phyloP scores from a whole-genome alignment of 805 yeast genomes.

The Kodamaea fukazawae region DNA sequence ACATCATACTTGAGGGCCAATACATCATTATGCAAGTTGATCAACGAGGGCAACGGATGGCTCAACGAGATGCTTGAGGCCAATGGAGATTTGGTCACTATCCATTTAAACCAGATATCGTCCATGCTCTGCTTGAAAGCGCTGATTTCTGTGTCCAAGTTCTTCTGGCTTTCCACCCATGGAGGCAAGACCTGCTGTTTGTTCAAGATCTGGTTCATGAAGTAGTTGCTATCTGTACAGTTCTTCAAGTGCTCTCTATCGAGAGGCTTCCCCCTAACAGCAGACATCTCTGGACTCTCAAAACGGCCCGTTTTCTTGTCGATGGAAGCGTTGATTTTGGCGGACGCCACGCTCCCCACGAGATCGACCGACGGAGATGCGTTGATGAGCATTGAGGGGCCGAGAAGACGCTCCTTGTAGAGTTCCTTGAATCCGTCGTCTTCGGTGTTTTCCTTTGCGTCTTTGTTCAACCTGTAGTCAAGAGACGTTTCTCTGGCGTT shows the following conservation, averaged over 20 bases:
- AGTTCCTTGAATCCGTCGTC: conserved; percentile 54
- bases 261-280: conserved; percentile 59
- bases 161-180: conserved; percentile 80
- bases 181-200: conserved; percentile 82
- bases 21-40: conserved; percentile 1
- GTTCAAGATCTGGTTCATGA: conserved; percentile 71
- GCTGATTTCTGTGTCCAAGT: conserved; percentile 47
- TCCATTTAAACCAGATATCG: conserved; percentile 18
- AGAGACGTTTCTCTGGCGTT: conserved; percentile 63
- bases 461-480: conserved; percentile 57
- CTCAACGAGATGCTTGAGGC: conserved; percentile 2
- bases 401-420: conserved; percentile 62
- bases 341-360: conserved; percentile 69
- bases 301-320: conserved; percentile 72
- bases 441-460: conserved; percentile 17
- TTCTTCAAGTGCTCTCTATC: conserved; percentile 54
- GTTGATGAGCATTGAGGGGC: conserved; percentile 50
- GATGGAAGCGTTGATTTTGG: conserved; percentile 60
- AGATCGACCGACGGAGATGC: conserved; percentile 47
- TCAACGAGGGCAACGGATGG: conserved; percentile 4
- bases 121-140: conserved; percentile 47
- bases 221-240: conserved; percentile 63
- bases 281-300: conserved; percentile 43
- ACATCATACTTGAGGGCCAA: neutral
- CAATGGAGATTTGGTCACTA: conserved; percentile 9